These are phyloP conservation scores for Trypanosoma cruzi DNA, from an alignment of 208 protist genomes.

Conservation along the genomic window DNA sequence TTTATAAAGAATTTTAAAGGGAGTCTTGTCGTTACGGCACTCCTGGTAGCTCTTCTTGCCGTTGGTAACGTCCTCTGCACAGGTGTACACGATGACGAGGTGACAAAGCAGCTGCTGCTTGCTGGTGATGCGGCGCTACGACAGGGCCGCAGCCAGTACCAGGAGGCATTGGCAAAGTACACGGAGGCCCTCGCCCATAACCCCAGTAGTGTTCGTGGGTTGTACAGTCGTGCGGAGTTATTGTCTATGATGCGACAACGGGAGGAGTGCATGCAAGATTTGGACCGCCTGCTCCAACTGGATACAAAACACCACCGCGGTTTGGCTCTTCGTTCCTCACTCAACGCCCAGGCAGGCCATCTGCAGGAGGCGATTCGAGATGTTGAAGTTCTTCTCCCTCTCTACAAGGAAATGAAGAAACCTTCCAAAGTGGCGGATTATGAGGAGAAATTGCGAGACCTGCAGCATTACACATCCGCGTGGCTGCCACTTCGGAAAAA, in stretches of 20 bases:
- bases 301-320: constrained; percentile 41
- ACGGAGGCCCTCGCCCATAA: constrained; percentile 66
- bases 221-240: constrained; percentile 83
- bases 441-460: constrained; percentile 32
- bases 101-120: constrained; percentile 44
- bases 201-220: constrained; percentile 54
- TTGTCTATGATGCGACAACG: constrained; percentile 63
- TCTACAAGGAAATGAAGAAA: constrained; percentile 35
- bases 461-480: constrained; percentile 40
- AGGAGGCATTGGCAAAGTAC: constrained; percentile 87
- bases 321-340: constrained; percentile 54
- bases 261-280: constrained; percentile 45
- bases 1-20: not conserved
- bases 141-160: constrained; percentile 65
- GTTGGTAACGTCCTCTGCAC: not conserved
- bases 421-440: constrained; percentile 27
- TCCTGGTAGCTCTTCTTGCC: not conserved
- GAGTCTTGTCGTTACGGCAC: not conserved
- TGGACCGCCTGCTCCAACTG: constrained; percentile 53
- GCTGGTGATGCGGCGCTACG: constrained; percentile 74
- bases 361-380: constrained; percentile 54
- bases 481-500: constrained; percentile 50
- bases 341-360: constrained; percentile 58
- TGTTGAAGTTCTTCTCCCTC: constrained; percentile 32
- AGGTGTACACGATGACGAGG: constrained; percentile 40